Conservation (phyloP, 805 yeast species). For the Ogataea methylovora region DNA sequence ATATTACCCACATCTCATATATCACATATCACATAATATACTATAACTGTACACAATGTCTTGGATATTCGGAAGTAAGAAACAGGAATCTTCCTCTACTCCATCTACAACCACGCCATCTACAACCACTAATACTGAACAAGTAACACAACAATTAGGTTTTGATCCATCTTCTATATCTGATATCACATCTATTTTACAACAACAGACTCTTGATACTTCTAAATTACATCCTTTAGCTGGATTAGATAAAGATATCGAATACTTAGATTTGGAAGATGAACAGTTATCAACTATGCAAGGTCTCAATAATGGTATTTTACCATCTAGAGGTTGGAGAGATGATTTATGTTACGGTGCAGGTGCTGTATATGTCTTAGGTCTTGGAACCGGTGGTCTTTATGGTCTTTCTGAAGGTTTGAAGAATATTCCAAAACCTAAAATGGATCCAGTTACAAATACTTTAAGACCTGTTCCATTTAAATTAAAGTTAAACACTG, state of each 20-base stretch:
- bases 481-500: constrained; percentile 79
- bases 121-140: constrained; percentile 10
- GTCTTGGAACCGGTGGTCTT: constrained; percentile 84
- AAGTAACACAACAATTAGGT: constrained; percentile 34
- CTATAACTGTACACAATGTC: too few relatives aligned
- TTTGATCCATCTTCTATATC: constrained; percentile 60
- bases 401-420: constrained; percentile 87
- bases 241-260: constrained; percentile 83
- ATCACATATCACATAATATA: too few relatives aligned
- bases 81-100: constrained; percentile 4
- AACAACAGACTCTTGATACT: constrained; percentile 59
- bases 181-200: constrained; percentile 56
- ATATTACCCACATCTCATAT: too few relatives aligned
- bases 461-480: constrained; percentile 54
- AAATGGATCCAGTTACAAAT: constrained; percentile 55
- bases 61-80: constrained; percentile 42
- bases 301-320: constrained; percentile 74
- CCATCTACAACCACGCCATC: neutral
- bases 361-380: constrained; percentile 84
- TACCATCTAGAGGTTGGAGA: constrained; percentile 96
- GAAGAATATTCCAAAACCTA: constrained; percentile 52
- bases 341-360: constrained; percentile 98
- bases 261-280: constrained; percentile 83
- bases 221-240: constrained; percentile 84
- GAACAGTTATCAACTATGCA: constrained; percentile 70